These are phyloP conservation scores for Dryadomyces quercivorus DNA, from an alignment of 2,329 filamentous ascomycete genomes.

Conservation along the genomic window DNA sequence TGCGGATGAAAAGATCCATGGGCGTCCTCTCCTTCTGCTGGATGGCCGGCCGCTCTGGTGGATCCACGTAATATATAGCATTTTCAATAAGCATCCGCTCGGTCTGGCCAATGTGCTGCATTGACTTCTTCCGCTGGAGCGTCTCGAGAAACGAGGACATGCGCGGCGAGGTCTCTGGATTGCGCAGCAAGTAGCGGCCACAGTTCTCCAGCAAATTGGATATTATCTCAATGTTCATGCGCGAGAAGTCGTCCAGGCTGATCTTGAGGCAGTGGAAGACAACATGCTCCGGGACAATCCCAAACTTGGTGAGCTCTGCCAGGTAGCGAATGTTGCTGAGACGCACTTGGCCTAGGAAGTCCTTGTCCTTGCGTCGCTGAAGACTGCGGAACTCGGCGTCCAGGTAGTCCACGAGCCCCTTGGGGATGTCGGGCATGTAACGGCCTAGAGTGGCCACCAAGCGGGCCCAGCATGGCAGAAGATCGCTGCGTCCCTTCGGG, in stretches of 20 bases:
- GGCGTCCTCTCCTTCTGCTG: conserved; percentile 94
- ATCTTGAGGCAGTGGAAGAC: conserved; percentile 98
- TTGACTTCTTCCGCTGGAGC: conserved; percentile 86
- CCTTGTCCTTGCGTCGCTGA: conserved; percentile 93
- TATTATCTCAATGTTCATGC: conserved; percentile 99
- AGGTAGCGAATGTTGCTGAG: conserved; percentile 95
- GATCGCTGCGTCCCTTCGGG: conserved; percentile 83
- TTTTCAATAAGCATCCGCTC: conserved; percentile 98
- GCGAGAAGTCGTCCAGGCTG: conserved; percentile 90
- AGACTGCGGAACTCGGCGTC: conserved; percentile 95
- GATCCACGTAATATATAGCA: conserved; percentile 94
- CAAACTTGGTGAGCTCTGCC: conserved; percentile 94
- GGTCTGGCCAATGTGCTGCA: conserved; percentile 87
- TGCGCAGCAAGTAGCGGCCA: conserved; percentile 83
- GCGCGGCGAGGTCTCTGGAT: conserved; percentile 80
- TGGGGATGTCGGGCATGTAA: conserved; percentile 90
- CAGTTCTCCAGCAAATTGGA: conserved; percentile 94
- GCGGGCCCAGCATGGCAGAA: conserved; percentile 84
- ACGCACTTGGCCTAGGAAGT: conserved; percentile 88
- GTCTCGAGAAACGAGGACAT: conserved; percentile 95
- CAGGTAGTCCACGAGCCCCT: conserved; percentile 80
- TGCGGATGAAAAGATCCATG: conserved; percentile 83
- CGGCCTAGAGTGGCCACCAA: conserved; percentile 85
- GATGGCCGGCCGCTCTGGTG: conserved; percentile 83
- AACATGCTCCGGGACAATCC: conserved; percentile 93